Base-by-base conservation (phyloP, 306 rosid species). In the Prunus mira region DNA sequence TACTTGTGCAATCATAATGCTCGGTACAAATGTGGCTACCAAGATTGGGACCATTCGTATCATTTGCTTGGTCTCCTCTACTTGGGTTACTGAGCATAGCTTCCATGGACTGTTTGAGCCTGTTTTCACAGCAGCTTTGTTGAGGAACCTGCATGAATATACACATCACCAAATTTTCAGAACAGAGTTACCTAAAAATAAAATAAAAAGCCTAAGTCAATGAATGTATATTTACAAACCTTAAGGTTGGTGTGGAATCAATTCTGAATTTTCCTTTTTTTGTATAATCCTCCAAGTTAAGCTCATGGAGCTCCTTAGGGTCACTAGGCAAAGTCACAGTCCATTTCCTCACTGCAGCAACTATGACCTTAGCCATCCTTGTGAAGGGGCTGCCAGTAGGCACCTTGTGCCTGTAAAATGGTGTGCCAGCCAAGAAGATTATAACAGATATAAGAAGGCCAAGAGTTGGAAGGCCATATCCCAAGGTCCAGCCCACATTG, bases 401-500 rank as follows among this genome's bases (percentile, higher is more conserved):
- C 47, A 82, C 78, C 73, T 80, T 92, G 75, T 92, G 99, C n/a
- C 99, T 84, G 46, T 96, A 96, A 14, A 89, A 83, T 3, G 95
- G 93, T 1, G 97, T 90, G 52, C 99, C 99, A 0, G 73, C 66
- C 25, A 88, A 51, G 73, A 95, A 95, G n/a, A 92, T 83, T 4
- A 68, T 32, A 19, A 92, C 64, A 0, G 99, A 88, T 12, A 95
- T 65, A 3, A 89, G 61, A 9, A 95, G 91, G 41, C 99, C 99
- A 43, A 83, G 79, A 0, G 99, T 89, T 2, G 99, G 99, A 65
- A 96, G 89, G 0, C 84, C 99, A 81, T 90, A 96, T 0, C 99
- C 99, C 27, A 96, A 80, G 46, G 89, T 81, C 99, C 99, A 96
- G 9, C 99, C 99, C 25, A 96, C 86, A 71, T 92, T 91, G 72